These are phyloP conservation scores for Trametes gibbosa DNA, from an alignment of 768 basidiomycete species.

Conservation along the genomic window DNA sequence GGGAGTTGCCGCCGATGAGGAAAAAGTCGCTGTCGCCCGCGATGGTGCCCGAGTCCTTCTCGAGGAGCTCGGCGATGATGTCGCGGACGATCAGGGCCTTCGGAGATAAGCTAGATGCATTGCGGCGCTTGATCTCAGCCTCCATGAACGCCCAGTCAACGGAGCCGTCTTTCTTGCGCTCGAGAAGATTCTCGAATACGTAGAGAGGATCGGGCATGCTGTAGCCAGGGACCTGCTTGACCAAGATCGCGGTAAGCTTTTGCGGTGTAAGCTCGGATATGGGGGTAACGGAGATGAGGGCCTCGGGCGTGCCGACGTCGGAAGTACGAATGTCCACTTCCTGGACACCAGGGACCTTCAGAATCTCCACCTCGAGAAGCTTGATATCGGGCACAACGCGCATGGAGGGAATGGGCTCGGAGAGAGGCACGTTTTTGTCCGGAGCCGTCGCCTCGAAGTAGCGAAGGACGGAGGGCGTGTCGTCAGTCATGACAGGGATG, in stretches of 20 bases:
- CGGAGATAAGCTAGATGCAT: slow-evolving; percentile 4
- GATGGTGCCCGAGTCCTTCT: slow-evolving; percentile 61
- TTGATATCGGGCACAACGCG: slow-evolving; percentile 31
- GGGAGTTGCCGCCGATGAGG: slow-evolving; percentile 79
- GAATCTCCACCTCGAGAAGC: slow-evolving; percentile 31
- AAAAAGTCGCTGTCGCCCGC: slow-evolving; percentile 98
- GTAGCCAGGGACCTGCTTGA: slow-evolving; percentile 37
- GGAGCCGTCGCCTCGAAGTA: slow-evolving; percentile 42
- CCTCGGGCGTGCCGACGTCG: slow-evolving; percentile 35
- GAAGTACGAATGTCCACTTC: slow-evolving; percentile 36
- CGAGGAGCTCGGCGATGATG: slow-evolving; percentile 12
- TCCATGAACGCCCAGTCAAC: slow-evolving; percentile 17
- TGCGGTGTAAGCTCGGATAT: slow-evolving; percentile 25
- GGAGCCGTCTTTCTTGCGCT: slow-evolving; percentile 8
- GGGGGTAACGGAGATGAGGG: slow-evolving; percentile 35
- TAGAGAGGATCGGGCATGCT: slow-evolving; percentile 38
- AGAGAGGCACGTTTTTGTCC: slow-evolving; percentile 31
- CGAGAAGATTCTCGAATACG: slow-evolving; percentile 24
- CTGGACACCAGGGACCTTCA: slow-evolving; percentile 28
- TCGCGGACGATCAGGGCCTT: slow-evolving; percentile 4
- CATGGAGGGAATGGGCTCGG: slow-evolving; percentile 38
- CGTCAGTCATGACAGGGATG: slow-evolving; percentile 36
- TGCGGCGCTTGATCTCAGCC: slow-evolving; percentile 11
- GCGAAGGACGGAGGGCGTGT: slow-evolving; percentile 32
- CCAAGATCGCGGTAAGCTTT: slow-evolving; percentile 17